Base-by-base conservation (phyloP, 805 yeast genomes). In the Crinitomyces ghanaensis region DNA sequence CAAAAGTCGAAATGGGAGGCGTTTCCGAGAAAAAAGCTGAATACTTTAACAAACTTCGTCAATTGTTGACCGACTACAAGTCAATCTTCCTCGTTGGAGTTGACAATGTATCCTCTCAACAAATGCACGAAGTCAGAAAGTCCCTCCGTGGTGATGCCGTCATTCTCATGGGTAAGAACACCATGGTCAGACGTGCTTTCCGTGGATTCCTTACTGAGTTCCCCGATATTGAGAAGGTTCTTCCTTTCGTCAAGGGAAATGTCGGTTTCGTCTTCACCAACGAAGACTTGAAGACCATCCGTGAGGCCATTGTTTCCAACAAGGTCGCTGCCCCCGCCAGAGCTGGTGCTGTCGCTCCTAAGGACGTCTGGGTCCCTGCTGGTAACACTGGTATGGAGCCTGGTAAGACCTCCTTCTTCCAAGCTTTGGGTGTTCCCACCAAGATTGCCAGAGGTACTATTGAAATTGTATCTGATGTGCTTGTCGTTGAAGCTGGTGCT, bases 361-460 rank as follows among this genome's bases (percentile, higher is more conserved):
- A 66, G 65, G 96, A 88, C 62, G 97, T 91, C 60, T 84, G 77
- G 79, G 80, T 91, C 54, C 93, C 93, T 64, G 97, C 97, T 57
- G 93, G 94, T 69, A 91, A 91, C 95, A 91, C 99, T 56, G 96
- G 97, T 81, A 86, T 91, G 94, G 98, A 91, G 74, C 99, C 99
- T 70, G 97, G 97, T 80, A 91, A 91, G 84, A 91, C 99, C 62
- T 91, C 98, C 64, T 91, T 91, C 93, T 91, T 91, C 97, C 99
- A 91, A 78, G 98, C 99, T 63, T 78, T 91, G 60, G 97, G 97
- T 83, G 95, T 91, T 60, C 98, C 98, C 77, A 91, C 99, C 83
- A 91, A 91, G 93, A 91, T 91, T 85, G 91, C 95, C 70, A 86
- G 99, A 82, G 99, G 99, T 91, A 85, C 95, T 72, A 91, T 91